Conservation (phyloP, 2,329 filamentous ascomycete genomes). For the Fusarium longipes region DNA sequence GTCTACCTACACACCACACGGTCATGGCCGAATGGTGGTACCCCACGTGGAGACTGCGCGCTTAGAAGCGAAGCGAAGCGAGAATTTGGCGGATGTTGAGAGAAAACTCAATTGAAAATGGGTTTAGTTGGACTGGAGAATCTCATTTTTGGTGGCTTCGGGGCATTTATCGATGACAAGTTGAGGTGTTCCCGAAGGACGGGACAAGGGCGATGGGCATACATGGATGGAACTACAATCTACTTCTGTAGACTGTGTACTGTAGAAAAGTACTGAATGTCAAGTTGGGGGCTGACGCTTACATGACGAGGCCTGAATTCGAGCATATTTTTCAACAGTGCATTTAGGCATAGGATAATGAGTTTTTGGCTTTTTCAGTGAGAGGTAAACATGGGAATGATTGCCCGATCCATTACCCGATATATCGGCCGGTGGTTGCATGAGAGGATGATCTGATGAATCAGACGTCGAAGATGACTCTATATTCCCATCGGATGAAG, state of each 20-base stretch:
- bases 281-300: constrained; percentile 37
- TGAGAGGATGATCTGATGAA: constrained; percentile 36
- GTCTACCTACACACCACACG: constrained; percentile 24
- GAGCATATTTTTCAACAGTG: constrained; percentile 9
- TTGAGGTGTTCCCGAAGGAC: constrained; percentile 12
- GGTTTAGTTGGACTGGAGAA: background rate
- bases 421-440: constrained; percentile 21
- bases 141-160: constrained; percentile 10
- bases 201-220: background rate
- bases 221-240: too few relatives aligned
- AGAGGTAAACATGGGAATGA: constrained; percentile 12
- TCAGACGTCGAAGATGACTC: constrained; percentile 21
- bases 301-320: constrained; percentile 29
- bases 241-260: too few relatives aligned
- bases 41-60: constrained; percentile 44
- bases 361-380: constrained; percentile 2
- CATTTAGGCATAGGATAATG: background rate
- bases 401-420: constrained; percentile 37
- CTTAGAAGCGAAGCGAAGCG: constrained; percentile 39
- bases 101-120: constrained; percentile 31
- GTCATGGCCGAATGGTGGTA: constrained; percentile 40
- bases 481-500: constrained; percentile 31
- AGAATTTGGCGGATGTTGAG: constrained; percentile 23
- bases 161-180: constrained; percentile 27
- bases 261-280: background rate